phyloP scores from a whole-genome alignment of 495 filamentous ascomycete species.

The Hyaloscypha finlandica region DNA sequence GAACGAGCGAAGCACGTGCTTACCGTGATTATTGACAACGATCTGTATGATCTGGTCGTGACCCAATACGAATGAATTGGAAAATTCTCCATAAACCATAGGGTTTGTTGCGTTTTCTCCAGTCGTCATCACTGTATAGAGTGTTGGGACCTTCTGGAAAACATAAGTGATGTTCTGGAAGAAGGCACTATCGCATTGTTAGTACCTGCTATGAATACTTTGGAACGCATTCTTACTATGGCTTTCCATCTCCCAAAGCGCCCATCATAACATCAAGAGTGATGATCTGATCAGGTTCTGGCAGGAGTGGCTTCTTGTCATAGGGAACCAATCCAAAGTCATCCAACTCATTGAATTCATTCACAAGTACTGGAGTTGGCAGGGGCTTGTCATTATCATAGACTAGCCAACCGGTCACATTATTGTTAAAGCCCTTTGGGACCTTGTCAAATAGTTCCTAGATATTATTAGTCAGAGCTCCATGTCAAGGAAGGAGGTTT shows the following conservation, averaged over 20 bases:
- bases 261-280: conserved; percentile 52
- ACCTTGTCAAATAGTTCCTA: conserved; percentile 63
- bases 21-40: conserved; percentile 74
- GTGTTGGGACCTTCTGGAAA: conserved; percentile 70
- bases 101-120: conserved; percentile 41
- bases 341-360: background rate
- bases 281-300: conserved; percentile 55
- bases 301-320: conserved; percentile 58
- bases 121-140: conserved; percentile 72
- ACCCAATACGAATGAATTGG: conserved; percentile 64
- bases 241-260: conserved; percentile 71
- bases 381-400: background rate
- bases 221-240: conserved; percentile 55
- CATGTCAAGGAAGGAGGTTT: background rate
- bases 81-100: conserved; percentile 66
- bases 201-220: background rate
- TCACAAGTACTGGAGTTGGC: background rate
- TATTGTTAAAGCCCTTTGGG: conserved; percentile 49
- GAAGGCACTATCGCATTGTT: conserved; percentile 57
- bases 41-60: conserved; percentile 72
- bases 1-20: conserved; percentile 39
- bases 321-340: conserved; percentile 60
- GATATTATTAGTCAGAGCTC: background rate
- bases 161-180: conserved; percentile 76
- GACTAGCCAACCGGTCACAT: conserved; percentile 12